Conservation (phyloP, 1,284 basidiomycete genomes). For the Stereum hirsutum region DNA sequence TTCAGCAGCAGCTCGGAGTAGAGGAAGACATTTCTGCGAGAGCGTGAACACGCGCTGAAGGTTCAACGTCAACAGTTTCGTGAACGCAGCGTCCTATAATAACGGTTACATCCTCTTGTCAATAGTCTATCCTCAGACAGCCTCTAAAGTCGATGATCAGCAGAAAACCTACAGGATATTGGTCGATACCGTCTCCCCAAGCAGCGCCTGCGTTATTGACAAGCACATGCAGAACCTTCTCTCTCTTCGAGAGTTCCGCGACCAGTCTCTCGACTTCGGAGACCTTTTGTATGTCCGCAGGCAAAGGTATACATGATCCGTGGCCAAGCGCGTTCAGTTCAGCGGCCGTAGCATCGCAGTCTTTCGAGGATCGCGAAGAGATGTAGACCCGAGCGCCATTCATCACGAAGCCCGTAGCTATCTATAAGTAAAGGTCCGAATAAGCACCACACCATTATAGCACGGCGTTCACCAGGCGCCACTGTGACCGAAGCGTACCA, state of each 20-base stretch:
- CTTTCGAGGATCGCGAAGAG: slow-evolving; percentile 48
- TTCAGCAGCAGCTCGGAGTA: slow-evolving; percentile 44
- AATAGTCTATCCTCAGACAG: too few species aligned
- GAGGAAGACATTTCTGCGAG: slow-evolving; percentile 56
- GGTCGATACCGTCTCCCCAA: slow-evolving; percentile 50
- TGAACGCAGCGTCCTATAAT: slow-evolving; percentile 45
- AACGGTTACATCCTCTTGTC: too few species aligned
- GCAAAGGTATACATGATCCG: slow-evolving; percentile 47
- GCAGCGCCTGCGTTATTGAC: slow-evolving; percentile 66
- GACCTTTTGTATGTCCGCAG: slow-evolving; percentile 51
- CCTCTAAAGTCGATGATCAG: not conserved
- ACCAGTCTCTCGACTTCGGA: slow-evolving; percentile 50
- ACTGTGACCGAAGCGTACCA: slow-evolving; percentile 43
- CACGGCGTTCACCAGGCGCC: too few species aligned
- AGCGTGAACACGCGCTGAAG: slow-evolving; percentile 64
- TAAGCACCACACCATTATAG: too few species aligned
- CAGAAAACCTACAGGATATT: slow-evolving; percentile 36
- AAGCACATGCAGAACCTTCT: slow-evolving; percentile 48
- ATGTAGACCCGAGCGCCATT: slow-evolving; percentile 55
- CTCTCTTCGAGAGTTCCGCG: slow-evolving; percentile 38
- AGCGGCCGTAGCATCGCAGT: slow-evolving; percentile 46
- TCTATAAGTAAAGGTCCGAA: slow-evolving; percentile 31
- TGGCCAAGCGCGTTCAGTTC: slow-evolving; percentile 47
- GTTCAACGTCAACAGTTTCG: slow-evolving; percentile 59
- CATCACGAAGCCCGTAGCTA: slow-evolving; percentile 54